Percentiles rank a stretch among this genome's conserved stretches.
Evolutionary conservation across 1,284 basidiomycete species (phyloP).

Genomic region (Tylopilus sp.): DNA sequence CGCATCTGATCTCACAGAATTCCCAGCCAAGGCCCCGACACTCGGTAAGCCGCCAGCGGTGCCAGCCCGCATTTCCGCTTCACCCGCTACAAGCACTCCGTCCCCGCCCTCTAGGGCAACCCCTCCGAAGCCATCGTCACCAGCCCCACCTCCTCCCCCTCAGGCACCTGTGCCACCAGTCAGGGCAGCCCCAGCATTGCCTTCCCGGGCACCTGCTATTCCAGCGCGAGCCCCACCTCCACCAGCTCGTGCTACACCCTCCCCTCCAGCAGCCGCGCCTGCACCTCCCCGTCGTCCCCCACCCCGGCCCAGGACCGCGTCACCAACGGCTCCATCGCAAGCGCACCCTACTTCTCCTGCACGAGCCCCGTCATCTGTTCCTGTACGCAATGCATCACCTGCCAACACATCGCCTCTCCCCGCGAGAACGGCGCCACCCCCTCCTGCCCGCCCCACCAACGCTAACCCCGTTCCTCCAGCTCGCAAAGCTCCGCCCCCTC

Average conservation of each 20-base stretch:
- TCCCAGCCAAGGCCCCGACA: conserved; percentile 55
- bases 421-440: conserved; percentile 31
- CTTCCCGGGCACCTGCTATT: conserved; percentile 21
- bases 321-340: conserved; percentile 32
- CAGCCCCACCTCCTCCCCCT: conserved; percentile 22
- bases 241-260: conserved; percentile 28
- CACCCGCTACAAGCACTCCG: conserved; percentile 33
- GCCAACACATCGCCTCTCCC: conserved; percentile 22
- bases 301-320: conserved; percentile 32
- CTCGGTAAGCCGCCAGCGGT: conserved; percentile 67
- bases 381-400: conserved; percentile 23
- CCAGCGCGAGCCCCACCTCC: conserved; percentile 27
- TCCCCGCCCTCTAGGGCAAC: conserved; percentile 34
- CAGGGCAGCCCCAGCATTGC: conserved; percentile 27
- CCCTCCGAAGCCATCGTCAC: conserved; percentile 31
- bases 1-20: conserved; percentile 13
- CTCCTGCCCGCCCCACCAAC: conserved; percentile 19
- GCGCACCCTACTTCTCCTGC: conserved; percentile 30
- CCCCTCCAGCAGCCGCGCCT: conserved; percentile 33
- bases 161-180: conserved; percentile 16
- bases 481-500: conserved; percentile 32
- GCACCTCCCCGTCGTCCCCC: conserved; percentile 39
- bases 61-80: conserved; percentile 47
- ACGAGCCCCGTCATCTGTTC: conserved; percentile 17
- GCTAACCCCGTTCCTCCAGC: conserved; percentile 16